Conservation (phyloP, 768 basidiomycete species). For the Hysterangium stoloniferum region DNA sequence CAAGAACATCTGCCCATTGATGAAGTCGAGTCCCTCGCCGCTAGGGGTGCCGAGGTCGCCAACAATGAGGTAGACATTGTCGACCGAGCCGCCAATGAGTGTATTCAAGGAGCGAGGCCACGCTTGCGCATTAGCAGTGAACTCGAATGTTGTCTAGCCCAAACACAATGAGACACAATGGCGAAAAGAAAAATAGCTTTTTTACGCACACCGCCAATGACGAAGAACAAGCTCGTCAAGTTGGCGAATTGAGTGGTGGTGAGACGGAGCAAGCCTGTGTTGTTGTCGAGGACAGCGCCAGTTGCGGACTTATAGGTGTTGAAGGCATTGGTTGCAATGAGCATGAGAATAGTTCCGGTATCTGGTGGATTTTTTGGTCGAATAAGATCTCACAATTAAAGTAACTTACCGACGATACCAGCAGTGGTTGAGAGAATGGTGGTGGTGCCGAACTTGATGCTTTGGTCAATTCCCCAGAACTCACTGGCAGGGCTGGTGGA, state of each 20-base stretch:
- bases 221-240: slow-evolving; percentile 46
- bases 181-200: not conserved
- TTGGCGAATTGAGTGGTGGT: slow-evolving; percentile 39
- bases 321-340: slow-evolving; percentile 37
- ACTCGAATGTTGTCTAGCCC: slow-evolving; percentile 42
- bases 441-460: slow-evolving; percentile 20
- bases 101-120: slow-evolving; percentile 58
- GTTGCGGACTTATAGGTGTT: slow-evolving; percentile 45
- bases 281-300: slow-evolving; percentile 41
- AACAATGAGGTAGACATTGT: slow-evolving; percentile 33
- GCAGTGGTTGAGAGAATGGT: slow-evolving; percentile 29
- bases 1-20: slow-evolving; percentile 48
- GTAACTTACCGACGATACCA: slow-evolving; percentile 49
- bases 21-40: slow-evolving; percentile 46
- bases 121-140: slow-evolving; percentile 60
- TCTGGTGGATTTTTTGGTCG: too few relatives aligned
- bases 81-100: slow-evolving; percentile 43
- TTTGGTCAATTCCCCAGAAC: slow-evolving; percentile 43
- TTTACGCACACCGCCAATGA: slow-evolving; percentile 33
- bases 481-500: slow-evolving; percentile 37
- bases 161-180: too few relatives aligned
- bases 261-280: slow-evolving; percentile 50
- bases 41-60: slow-evolving; percentile 30
- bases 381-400: not conserved
- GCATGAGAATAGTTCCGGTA: slow-evolving; percentile 6